A percentile compares a stretch with the other conserved stretches of the same genome.
phyloP scores from a whole-genome alignment of 1,284 basidiomycete genomes.

The Filobasidium uniguttulatum region DNA sequence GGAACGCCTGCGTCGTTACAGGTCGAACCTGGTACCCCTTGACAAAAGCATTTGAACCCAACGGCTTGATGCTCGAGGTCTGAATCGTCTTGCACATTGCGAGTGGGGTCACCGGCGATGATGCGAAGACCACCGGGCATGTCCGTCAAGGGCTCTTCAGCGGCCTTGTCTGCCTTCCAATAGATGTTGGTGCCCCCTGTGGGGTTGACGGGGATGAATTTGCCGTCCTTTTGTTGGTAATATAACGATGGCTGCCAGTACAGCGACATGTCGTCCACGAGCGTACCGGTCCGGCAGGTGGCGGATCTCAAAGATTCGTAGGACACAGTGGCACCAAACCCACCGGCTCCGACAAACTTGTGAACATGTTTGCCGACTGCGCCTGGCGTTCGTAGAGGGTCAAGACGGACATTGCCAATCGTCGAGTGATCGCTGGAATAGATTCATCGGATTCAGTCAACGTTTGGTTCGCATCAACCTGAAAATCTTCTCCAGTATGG shows the following conservation, averaged over 20 bases:
- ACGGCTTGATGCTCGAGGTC: background rate
- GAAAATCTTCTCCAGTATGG: too few species aligned
- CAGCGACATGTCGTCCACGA: background rate
- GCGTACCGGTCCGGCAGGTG: background rate
- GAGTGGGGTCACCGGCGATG: background rate
- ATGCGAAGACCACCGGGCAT: background rate
- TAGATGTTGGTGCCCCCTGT: background rate
- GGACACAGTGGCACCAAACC: background rate
- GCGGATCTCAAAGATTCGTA: background rate
- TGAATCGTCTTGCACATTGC: background rate
- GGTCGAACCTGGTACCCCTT: background rate
- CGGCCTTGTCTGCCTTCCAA: background rate
- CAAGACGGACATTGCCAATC: background rate
- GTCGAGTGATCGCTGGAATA: too few species aligned
- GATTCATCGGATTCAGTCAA: too few species aligned
- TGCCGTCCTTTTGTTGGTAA: background rate
- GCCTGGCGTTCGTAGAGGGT: background rate
- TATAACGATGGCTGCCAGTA: constrained; percentile 1
- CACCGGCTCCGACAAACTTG: background rate
- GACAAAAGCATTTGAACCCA: background rate
- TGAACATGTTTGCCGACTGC: background rate
- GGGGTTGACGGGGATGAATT: background rate
- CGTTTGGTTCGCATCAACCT: too few species aligned
- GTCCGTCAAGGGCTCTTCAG: background rate
- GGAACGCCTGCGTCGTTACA: background rate